Percentiles rank a stretch among this genome's conserved stretches.
phyloP scores from a whole-genome alignment of 2,329 filamentous ascomycete species.

The Salinomyces thailandicus region DNA sequence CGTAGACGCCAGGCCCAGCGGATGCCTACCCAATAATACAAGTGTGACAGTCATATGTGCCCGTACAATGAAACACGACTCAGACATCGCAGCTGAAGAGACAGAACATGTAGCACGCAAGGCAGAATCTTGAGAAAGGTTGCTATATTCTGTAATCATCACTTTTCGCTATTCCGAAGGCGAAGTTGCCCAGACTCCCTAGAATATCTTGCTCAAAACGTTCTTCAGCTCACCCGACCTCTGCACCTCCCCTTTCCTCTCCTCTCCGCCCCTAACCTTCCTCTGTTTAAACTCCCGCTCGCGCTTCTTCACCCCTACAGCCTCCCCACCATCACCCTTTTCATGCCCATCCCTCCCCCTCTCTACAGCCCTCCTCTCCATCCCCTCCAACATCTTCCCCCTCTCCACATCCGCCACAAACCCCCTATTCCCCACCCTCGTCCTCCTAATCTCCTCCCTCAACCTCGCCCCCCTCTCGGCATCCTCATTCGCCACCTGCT shows the following conservation, averaged over 20 bases:
- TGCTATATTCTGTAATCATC: too few species aligned
- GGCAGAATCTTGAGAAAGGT: too few species aligned
- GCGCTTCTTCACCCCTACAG: slow-evolving; percentile 13
- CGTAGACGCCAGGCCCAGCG: too few species aligned
- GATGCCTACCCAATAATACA: too few species aligned
- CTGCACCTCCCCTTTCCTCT: slow-evolving; percentile 4
- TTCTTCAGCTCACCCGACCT: slow-evolving; percentile 5
- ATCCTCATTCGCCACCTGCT: slow-evolving; percentile 72
- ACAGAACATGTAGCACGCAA: too few species aligned
- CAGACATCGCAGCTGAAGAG: too few species aligned
- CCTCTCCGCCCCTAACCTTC: slow-evolving; percentile 12
- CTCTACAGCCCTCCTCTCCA: slow-evolving; percentile 46
- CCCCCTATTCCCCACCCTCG: slow-evolving; percentile 68
- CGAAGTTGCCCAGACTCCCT: too few species aligned
- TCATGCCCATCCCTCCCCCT: slow-evolving; percentile 38
- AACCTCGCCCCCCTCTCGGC: slow-evolving; percentile 66
- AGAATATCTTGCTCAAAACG: slow-evolving; percentile 14
- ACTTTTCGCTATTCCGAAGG: too few species aligned
- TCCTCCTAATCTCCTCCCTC: slow-evolving; percentile 65
- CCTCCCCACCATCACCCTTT: slow-evolving; percentile 15
- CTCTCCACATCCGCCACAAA: slow-evolving; percentile 71
- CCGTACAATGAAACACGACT: too few species aligned
- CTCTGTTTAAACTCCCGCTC: slow-evolving; percentile 55
- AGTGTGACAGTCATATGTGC: too few species aligned
- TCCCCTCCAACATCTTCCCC: slow-evolving; percentile 68